Conservation (phyloP, 371 early-diverging fungal genomes). For the Mortierella sp. region DNA sequence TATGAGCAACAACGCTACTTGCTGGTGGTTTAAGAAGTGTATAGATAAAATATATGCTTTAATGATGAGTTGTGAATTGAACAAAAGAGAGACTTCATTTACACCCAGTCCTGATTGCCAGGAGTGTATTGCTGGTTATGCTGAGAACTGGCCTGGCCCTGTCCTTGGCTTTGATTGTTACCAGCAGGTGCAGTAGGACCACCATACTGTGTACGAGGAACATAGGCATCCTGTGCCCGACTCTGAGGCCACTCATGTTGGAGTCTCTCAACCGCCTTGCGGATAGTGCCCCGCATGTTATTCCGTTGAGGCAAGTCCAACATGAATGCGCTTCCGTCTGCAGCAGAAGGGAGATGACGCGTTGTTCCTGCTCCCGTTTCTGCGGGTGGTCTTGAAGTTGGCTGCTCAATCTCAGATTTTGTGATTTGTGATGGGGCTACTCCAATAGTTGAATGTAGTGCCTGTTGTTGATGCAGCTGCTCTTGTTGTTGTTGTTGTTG, state of each 20-base stretch:
- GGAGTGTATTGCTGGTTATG: background rate
- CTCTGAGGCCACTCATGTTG: slow-evolving; percentile 52
- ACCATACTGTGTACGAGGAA: slow-evolving; percentile 34
- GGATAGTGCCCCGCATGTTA: slow-evolving; percentile 46
- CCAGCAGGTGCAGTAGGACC: background rate
- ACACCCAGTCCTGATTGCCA: background rate
- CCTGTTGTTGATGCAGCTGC: background rate
- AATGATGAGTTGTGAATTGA: background rate
- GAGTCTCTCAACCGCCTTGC: slow-evolving; percentile 42
- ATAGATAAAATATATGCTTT: background rate
- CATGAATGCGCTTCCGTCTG: background rate
- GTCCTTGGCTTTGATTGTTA: background rate
- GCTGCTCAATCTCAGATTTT: background rate
- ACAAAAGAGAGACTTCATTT: background rate
- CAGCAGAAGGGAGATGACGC: background rate
- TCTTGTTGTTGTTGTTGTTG: no score
- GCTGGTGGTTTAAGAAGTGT: no score
- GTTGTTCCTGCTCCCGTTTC: background rate
- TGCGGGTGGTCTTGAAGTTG: background rate
- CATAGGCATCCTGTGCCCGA: slow-evolving; percentile 19
- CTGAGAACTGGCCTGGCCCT: background rate
- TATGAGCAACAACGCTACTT: no score
- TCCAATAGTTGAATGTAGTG: background rate
- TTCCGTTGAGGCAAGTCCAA: slow-evolving; percentile 14
- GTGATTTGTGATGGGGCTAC: background rate